phyloP scores from a whole-genome alignment of 495 filamentous ascomycete species.

The Hypoxylon cercidicola region DNA sequence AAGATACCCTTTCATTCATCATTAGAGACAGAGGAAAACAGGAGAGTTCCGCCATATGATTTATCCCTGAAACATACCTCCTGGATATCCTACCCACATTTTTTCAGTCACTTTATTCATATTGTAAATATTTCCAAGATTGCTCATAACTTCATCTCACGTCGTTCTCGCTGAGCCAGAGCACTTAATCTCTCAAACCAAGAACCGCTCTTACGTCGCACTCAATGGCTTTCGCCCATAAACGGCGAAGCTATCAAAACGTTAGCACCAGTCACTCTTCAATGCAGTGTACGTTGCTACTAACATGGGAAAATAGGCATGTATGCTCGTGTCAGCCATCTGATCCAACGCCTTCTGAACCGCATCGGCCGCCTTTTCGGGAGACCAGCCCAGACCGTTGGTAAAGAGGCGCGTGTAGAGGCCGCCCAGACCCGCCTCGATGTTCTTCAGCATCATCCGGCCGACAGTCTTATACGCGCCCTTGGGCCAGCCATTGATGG shows the following conservation, averaged over 20 bases:
- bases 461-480: conserved; percentile 64
- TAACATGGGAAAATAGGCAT: conserved; percentile 50
- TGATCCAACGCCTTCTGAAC: conserved; percentile 58
- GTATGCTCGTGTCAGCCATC: conserved; percentile 56
- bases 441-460: conserved; percentile 57
- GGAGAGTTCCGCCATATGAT: too few relatives aligned
- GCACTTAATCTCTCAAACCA: too few relatives aligned
- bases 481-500: conserved; percentile 64
- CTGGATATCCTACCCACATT: too few relatives aligned
- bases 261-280: neutral
- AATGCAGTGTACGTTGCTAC: neutral
- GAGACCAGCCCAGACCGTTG: conserved; percentile 57
- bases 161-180: too few relatives aligned
- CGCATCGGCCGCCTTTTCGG: conserved; percentile 57
- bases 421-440: conserved; percentile 57
- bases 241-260: conserved; percentile 4
- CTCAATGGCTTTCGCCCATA: conserved; percentile 21
- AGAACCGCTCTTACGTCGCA: too few relatives aligned
- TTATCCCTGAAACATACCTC: too few relatives aligned
- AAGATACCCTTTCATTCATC: too few relatives aligned
- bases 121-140: too few relatives aligned
- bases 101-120: too few relatives aligned
- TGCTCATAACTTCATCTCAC: too few relatives aligned
- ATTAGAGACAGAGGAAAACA: too few relatives aligned
- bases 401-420: conserved; percentile 62